A percentile compares a stretch with the other conserved stretches of the same genome.
Evolutionary conservation across 2,329 filamentous ascomycete species (phyloP).

Genomic region (Penicillium italicum): DNA sequence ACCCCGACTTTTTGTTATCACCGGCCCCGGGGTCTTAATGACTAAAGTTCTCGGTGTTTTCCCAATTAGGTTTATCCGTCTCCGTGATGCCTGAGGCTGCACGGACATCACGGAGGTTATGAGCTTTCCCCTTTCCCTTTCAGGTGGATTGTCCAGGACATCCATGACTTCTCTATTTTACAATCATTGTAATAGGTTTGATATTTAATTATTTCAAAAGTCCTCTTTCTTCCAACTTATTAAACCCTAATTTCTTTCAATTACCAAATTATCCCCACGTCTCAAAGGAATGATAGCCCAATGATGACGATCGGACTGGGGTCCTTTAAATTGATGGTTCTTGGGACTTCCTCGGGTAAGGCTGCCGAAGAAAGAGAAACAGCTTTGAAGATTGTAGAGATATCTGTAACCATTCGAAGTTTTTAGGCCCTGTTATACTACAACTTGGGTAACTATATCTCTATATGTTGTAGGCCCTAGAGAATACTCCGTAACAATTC

Average conservation of each 20-base stretch:
- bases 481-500: constrained; percentile 1
- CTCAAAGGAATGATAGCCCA: neutral
- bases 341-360: constrained; percentile 3
- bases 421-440: neutral
- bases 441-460: too few species aligned
- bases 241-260: neutral
- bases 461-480: too few species aligned
- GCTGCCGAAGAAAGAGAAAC: neutral
- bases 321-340: neutral
- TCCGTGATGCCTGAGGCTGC: constrained; percentile 9
- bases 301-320: constrained; percentile 1
- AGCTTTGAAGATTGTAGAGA: neutral
- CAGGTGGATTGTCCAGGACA: neutral
- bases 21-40: constrained; percentile 10
- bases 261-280: neutral
- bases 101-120: neutral
- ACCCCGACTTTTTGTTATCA: constrained; percentile 17
- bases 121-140: neutral
- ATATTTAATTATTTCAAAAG: neutral
- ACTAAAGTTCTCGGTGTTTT: constrained; percentile 20
- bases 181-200: too few species aligned
- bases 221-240: neutral
- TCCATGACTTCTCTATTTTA: neutral
- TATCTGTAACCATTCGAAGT: neutral
- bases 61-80: constrained; percentile 20